Conservation (phyloP, 1,284 basidiomycete species). For the Fistulinella staudtii region DNA sequence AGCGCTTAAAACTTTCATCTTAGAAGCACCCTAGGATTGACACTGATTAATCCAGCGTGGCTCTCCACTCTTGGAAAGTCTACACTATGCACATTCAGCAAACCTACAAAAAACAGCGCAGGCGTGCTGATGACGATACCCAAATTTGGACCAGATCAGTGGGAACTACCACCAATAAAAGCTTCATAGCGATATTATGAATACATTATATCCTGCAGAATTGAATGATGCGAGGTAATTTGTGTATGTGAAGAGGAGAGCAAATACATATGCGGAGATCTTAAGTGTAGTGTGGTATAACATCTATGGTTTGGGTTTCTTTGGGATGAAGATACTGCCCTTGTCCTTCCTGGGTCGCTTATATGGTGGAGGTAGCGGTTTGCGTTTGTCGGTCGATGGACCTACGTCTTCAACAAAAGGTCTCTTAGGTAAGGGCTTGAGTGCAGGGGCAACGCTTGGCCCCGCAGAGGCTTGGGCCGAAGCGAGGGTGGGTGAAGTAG, state of each 20-base stretch:
- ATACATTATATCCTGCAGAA: constrained; percentile 9
- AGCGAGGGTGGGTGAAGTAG: background rate
- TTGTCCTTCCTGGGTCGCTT: constrained; percentile 43
- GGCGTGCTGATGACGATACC: constrained; percentile 72
- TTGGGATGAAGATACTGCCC: constrained; percentile 50
- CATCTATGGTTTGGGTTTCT: constrained; percentile 31
- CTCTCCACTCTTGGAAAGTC: constrained; percentile 74
- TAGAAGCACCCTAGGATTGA: constrained; percentile 57
- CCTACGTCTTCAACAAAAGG: constrained; percentile 16
- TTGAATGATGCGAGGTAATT: constrained; percentile 6
- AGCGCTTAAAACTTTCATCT: background rate
- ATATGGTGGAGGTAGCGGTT: constrained; percentile 12
- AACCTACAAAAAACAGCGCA: constrained; percentile 70
- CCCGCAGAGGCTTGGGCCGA: constrained; percentile 1
- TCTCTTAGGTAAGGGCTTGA: constrained; percentile 26
- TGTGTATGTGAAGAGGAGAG: constrained; percentile 4
- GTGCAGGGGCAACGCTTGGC: too few relatives aligned
- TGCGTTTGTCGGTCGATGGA: constrained; percentile 13
- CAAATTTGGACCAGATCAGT: constrained; percentile 76
- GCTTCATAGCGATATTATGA: constrained; percentile 28
- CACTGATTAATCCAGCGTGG: constrained; percentile 89
- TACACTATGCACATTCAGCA: constrained; percentile 84
- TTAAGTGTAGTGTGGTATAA: too few relatives aligned
- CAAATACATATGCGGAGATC: too few relatives aligned
- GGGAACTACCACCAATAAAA: constrained; percentile 81